Evolutionary conservation across 2,329 filamentous ascomycete species (phyloP).

Genomic region (Zarea fungicola): DNA sequence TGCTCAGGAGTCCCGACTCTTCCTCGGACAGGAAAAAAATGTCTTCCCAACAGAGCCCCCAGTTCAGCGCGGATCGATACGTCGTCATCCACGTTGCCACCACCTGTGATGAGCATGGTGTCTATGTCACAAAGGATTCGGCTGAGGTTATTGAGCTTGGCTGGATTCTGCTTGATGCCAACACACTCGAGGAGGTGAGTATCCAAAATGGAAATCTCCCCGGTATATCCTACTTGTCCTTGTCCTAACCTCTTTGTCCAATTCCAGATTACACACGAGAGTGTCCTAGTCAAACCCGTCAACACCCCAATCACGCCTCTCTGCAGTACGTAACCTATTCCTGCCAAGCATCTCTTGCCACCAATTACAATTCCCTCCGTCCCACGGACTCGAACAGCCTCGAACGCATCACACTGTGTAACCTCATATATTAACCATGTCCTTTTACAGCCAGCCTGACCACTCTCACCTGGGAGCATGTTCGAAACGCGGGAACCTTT

Average conservation of each 20-base stretch:
- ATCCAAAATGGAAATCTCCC: not conserved
- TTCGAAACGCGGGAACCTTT: slow-evolving; percentile 94
- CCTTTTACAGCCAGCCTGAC: slow-evolving; percentile 75
- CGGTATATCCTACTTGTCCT: not conserved
- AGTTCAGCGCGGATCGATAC: slow-evolving; percentile 85
- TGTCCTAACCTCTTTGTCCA: slow-evolving; percentile 4
- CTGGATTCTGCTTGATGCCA: slow-evolving; percentile 92
- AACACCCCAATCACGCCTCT: slow-evolving; percentile 98
- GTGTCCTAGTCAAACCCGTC: slow-evolving; percentile 93
- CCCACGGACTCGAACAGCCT: slow-evolving; percentile 1
- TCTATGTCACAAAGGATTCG: slow-evolving; percentile 98
- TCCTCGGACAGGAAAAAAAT: slow-evolving; percentile 24
- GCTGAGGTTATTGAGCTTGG: slow-evolving; percentile 98
- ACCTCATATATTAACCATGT: slow-evolving; percentile 11
- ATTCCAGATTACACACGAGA: slow-evolving; percentile 82
- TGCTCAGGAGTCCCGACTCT: slow-evolving; percentile 18
- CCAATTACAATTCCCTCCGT: slow-evolving; percentile 14
- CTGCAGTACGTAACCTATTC: slow-evolving; percentile 74
- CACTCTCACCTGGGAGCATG: slow-evolving; percentile 97
- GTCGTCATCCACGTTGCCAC: slow-evolving; percentile 98
- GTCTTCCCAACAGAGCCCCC: slow-evolving; percentile 40
- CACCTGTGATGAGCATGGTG: slow-evolving; percentile 97
- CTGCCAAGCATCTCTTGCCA: slow-evolving; percentile 11
- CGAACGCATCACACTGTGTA: not conserved
- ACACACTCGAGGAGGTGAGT: slow-evolving; percentile 83